Evolutionary conservation across 2,329 filamentous ascomycete genomes (phyloP).

Genomic region (Fusarium ambrosium): DNA sequence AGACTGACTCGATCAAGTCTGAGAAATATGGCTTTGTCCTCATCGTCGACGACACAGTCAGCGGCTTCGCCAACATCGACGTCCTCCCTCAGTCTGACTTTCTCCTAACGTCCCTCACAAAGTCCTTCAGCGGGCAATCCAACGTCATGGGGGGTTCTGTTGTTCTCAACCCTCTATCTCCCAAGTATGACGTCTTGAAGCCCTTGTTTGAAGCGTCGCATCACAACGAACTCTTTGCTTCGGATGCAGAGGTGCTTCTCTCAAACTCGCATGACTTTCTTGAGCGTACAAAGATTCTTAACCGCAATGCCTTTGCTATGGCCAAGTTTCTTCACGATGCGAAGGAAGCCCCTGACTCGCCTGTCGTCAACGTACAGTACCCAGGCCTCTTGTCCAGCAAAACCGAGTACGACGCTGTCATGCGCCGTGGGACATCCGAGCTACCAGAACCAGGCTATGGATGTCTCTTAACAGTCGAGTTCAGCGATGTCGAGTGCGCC

Average conservation of each 20-base stretch:
- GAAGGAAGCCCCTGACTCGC: constrained; percentile 48
- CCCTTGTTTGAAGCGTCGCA: constrained; percentile 46
- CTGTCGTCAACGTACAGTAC: constrained; percentile 59
- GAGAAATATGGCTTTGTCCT: constrained; percentile 61
- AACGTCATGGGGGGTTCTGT: constrained; percentile 68
- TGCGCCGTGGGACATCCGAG: constrained; percentile 56
- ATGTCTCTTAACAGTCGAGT: constrained; percentile 66
- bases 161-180: constrained; percentile 62
- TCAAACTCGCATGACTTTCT: constrained; percentile 61
- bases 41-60: constrained; percentile 63
- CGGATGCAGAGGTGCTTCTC: constrained; percentile 61
- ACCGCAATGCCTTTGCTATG: constrained; percentile 60
- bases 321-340: constrained; percentile 54
- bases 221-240: constrained; percentile 61
- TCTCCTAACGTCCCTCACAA: constrained; percentile 67
- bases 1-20: constrained; percentile 44
- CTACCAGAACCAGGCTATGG: constrained; percentile 66
- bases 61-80: constrained; percentile 64
- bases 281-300: constrained; percentile 54
- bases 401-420: constrained; percentile 51
- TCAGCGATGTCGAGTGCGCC: constrained; percentile 57
- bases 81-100: constrained; percentile 63
- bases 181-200: constrained; percentile 55
- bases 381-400: constrained; percentile 55
- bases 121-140: constrained; percentile 69